Evolutionary conservation across 768 basidiomycete species (phyloP).

Genomic region (Mrakia gelida): DNA sequence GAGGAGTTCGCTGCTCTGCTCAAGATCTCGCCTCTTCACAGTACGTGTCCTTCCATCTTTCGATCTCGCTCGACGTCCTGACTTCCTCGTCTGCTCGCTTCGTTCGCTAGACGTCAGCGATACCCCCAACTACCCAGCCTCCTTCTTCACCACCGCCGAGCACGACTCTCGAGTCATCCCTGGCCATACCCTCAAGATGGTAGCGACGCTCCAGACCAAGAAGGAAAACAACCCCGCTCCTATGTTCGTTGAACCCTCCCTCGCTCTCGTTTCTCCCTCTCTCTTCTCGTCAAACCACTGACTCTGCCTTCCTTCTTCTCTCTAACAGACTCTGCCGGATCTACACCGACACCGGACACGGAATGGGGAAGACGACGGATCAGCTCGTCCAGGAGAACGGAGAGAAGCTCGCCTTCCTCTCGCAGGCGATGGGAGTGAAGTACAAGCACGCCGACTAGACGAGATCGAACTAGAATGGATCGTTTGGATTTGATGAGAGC

Average conservation of each 20-base stretch:
- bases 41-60: background rate
- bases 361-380: slow-evolving; percentile 25
- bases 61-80: background rate
- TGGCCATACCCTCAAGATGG: slow-evolving; percentile 28
- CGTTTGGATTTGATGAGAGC: no score
- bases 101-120: slow-evolving; percentile 9
- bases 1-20: slow-evolving; percentile 9
- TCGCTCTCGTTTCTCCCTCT: no score
- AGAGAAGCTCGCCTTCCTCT: slow-evolving; percentile 24
- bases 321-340: slow-evolving; percentile 20
- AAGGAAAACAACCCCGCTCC: slow-evolving; percentile 8
- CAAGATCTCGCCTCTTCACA: slow-evolving; percentile 31
- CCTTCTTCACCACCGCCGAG: slow-evolving; percentile 26
- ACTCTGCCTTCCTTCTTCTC: background rate
- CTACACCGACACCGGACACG: slow-evolving; percentile 30
- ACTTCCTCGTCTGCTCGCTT: background rate
- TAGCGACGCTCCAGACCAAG: slow-evolving; percentile 15
- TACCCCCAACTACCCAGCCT: slow-evolving; percentile 7
- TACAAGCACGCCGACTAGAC: no score
- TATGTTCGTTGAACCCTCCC: background rate
- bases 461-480: no score
- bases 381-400: slow-evolving; percentile 23
- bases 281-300: no score
- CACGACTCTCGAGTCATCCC: slow-evolving; percentile 32
- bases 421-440: slow-evolving; percentile 1